Conservation (phyloP, 2,329 filamentous ascomycete species). For the Fusarium sp. region DNA sequence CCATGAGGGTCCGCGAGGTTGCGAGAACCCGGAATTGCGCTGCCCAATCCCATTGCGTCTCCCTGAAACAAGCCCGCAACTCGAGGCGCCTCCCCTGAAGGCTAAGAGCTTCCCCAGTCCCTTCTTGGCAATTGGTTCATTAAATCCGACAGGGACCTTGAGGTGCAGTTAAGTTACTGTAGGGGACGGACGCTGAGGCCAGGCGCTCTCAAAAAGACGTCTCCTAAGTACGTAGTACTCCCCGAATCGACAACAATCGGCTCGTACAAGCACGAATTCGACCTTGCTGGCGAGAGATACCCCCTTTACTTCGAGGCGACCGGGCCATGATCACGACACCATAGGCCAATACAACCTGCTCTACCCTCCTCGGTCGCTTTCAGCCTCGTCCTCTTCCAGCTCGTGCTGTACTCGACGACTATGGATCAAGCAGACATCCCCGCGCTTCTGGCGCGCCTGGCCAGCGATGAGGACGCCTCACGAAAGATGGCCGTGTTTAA, state of each 20-base stretch:
- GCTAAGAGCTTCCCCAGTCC: constrained; percentile 33
- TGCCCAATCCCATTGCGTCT: constrained; percentile 19
- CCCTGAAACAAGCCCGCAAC: constrained; percentile 20
- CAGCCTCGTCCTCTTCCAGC: constrained; percentile 9
- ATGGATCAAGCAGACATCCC: constrained; percentile 77
- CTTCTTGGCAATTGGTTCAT: constrained; percentile 29
- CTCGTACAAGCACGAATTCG: constrained; percentile 7
- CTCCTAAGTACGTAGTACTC: constrained; percentile 20
- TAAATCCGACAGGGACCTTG: constrained; percentile 37
- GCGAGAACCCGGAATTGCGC: neutral
- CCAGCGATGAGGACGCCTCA: constrained; percentile 85
- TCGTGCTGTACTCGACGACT: constrained; percentile 44
- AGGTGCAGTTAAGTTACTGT: constrained; percentile 1
- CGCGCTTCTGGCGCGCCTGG: constrained; percentile 71
- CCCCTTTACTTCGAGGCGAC: neutral
- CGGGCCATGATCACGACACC: constrained; percentile 34
- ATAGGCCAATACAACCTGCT: constrained; percentile 12
- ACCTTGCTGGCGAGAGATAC: neutral
- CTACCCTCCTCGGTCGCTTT: constrained; percentile 8
- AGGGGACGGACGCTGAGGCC: constrained; percentile 22
- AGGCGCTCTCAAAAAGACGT: constrained; percentile 14
- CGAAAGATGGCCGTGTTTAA: constrained; percentile 99
- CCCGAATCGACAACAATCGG: constrained; percentile 7
- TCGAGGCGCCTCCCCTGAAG: constrained; percentile 29
- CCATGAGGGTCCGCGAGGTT: neutral